Conservation (phyloP, 306 rosid species). For the Ziziphus jujuba region DNA sequence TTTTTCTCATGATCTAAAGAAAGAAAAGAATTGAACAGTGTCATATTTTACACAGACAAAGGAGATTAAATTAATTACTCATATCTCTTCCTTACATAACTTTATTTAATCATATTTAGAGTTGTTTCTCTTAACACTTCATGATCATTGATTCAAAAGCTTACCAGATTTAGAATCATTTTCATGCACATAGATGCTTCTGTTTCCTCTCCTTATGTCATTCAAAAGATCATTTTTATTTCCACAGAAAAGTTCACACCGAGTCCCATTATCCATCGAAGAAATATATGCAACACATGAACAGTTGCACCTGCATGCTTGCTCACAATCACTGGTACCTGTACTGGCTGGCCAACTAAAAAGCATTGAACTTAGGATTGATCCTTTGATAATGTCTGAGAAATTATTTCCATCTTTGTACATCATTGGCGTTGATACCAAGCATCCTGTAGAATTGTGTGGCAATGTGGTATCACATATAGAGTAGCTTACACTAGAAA, state of each 20-base stretch:
- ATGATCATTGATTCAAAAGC: neutral
- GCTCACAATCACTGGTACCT: constrained; percentile 15
- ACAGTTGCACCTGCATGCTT: constrained; percentile 13
- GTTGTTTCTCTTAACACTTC: neutral
- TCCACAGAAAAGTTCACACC: constrained; percentile 11
- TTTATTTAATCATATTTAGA: neutral
- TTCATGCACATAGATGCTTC: constrained; percentile 5
- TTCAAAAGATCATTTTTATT: neutral
- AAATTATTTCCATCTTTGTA: constrained; percentile 3
- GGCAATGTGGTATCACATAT: constrained; percentile 4
- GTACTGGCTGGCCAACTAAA: neutral
- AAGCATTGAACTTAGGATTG: neutral
- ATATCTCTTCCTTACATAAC: too few relatives aligned
- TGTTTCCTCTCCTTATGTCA: constrained; percentile 3
- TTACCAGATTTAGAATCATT: neutral
- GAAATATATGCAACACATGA: constrained; percentile 15
- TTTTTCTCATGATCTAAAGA: too few relatives aligned
- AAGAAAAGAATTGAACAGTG: too few relatives aligned
- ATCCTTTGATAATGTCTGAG: too few relatives aligned
- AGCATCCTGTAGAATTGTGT: neutral
- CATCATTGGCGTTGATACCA: neutral
- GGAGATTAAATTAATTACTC: too few relatives aligned
- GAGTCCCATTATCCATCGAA: neutral
- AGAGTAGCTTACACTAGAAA: constrained; percentile 8
- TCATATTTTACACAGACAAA: too few relatives aligned